Evolutionary conservation across 2,329 filamentous ascomycete genomes (phyloP).

Genomic region (Stachybotrys echinatus): DNA sequence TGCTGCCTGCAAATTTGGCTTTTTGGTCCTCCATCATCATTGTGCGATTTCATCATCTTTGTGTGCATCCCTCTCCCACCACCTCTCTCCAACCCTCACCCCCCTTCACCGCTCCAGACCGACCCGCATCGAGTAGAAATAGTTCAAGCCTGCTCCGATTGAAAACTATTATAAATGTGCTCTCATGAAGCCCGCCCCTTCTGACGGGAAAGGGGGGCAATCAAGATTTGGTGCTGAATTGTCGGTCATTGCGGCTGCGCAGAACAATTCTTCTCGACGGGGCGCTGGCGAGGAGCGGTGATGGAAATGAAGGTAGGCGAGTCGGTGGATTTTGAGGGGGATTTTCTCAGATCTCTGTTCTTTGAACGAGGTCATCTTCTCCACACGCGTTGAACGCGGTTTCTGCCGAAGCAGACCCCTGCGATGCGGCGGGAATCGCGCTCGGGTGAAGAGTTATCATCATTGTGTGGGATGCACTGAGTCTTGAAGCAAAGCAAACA

Average conservation of each 20-base stretch:
- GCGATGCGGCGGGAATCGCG: slow-evolving; percentile 11
- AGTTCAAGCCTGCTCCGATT: slow-evolving; percentile 41
- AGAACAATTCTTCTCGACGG: slow-evolving; percentile 5
- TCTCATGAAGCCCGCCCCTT: slow-evolving; percentile 22
- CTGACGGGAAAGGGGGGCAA: neutral
- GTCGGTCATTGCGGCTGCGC: slow-evolving; percentile 31
- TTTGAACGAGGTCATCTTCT: slow-evolving; percentile 21
- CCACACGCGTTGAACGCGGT: slow-evolving; percentile 5
- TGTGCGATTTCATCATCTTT: slow-evolving; percentile 20
- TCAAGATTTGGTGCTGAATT: slow-evolving; percentile 6
- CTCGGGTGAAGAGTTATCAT: slow-evolving; percentile 19
- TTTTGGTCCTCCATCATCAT: slow-evolving; percentile 51
- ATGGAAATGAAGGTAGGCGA: slow-evolving; percentile 4
- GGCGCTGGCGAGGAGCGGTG: neutral
- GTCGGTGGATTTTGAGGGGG: no score
- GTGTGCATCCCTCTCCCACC: slow-evolving; percentile 7
- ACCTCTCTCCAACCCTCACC: neutral
- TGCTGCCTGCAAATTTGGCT: slow-evolving; percentile 54
- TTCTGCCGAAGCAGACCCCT: neutral
- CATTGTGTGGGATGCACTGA: slow-evolving; percentile 10
- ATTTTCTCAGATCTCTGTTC: slow-evolving; percentile 52
- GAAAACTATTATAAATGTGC: slow-evolving; percentile 42
- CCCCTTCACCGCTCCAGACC: neutral
- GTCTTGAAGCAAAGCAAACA: slow-evolving; percentile 1
- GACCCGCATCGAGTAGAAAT: slow-evolving; percentile 7